Conservation (phyloP, 1,284 basidiomycete species). For the Mycena sp. region DNA sequence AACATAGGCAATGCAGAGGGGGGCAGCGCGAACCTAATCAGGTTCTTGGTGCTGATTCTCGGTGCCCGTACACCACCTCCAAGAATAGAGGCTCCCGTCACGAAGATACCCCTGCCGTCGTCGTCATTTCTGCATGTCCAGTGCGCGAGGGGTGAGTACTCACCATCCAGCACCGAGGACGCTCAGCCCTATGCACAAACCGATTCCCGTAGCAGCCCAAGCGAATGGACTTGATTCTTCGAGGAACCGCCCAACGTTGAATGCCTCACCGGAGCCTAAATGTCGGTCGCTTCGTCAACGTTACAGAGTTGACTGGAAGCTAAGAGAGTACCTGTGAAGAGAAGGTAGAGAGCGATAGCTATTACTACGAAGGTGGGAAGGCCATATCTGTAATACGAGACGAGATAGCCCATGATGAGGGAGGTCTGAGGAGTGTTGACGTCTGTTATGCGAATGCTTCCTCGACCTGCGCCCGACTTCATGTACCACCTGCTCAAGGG, state of each 20-base stretch:
- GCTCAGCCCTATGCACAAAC: slow-evolving; percentile 92
- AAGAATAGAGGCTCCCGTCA: slow-evolving; percentile 94
- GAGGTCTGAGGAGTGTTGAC: slow-evolving; percentile 16
- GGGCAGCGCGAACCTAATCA: slow-evolving; percentile 81
- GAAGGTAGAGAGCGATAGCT: slow-evolving; percentile 81
- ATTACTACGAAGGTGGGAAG: slow-evolving; percentile 71
- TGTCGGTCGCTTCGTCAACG: slow-evolving; percentile 13
- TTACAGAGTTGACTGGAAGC: neutral
- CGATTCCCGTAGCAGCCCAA: slow-evolving; percentile 93
- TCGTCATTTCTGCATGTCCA: neutral
- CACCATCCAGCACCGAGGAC: slow-evolving; percentile 97
- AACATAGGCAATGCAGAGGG: neutral
- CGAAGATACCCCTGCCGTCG: slow-evolving; percentile 91
- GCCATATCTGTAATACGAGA: slow-evolving; percentile 71
- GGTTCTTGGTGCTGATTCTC: slow-evolving; percentile 96
- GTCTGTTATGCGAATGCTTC: slow-evolving; percentile 8
- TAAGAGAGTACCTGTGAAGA: slow-evolving; percentile 78
- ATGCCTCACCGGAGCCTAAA: slow-evolving; percentile 86
- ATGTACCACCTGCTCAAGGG: slow-evolving; percentile 96
- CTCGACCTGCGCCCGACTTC: slow-evolving; percentile 13
- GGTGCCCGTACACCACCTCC: slow-evolving; percentile 96
- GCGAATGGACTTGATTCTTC: slow-evolving; percentile 94
- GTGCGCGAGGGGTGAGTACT: slow-evolving; percentile 29
- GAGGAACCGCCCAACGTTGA: slow-evolving; percentile 93
- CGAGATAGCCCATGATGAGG: slow-evolving; percentile 50